Percentiles rank a stretch among this genome's conserved stretches.
Conservation (phyloP, 2,329 filamentous ascomycete species). For the Talaromyces sp. region DNA sequence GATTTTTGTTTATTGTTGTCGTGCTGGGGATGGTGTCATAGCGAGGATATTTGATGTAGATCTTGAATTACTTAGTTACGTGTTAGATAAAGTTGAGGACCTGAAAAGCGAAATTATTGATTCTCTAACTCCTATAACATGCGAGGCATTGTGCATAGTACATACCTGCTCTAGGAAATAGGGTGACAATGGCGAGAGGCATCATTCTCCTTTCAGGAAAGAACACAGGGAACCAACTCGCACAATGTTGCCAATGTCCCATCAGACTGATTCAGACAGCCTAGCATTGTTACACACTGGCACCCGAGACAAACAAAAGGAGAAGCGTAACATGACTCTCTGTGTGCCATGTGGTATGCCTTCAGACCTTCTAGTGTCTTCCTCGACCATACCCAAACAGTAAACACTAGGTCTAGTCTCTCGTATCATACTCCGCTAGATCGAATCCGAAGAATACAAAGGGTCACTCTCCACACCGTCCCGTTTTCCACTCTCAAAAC, state of each 20-base stretch:
- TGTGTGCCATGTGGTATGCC: background rate
- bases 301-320: background rate
- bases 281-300: background rate
- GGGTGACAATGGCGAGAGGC: background rate
- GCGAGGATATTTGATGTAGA: conserved; percentile 5
- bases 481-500: background rate
- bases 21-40: conserved; percentile 10
- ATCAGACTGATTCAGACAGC: background rate
- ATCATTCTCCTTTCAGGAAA: background rate
- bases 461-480: background rate
- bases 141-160: no score
- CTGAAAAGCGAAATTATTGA: background rate
- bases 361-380: conserved; percentile 10
- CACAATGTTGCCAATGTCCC: background rate
- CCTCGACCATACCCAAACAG: background rate
- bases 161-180: no score
- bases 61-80: background rate
- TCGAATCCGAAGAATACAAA: background rate
- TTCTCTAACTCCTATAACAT: background rate
- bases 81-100: background rate
- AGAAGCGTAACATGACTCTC: background rate
- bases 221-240: background rate
- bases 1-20: background rate
- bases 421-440: background rate
- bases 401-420: background rate